Percentiles rank a stretch among this genome's conserved stretches.
Evolutionary conservation across 495 filamentous ascomycete species (phyloP).

Genomic region (Tetracladium setigerum): DNA sequence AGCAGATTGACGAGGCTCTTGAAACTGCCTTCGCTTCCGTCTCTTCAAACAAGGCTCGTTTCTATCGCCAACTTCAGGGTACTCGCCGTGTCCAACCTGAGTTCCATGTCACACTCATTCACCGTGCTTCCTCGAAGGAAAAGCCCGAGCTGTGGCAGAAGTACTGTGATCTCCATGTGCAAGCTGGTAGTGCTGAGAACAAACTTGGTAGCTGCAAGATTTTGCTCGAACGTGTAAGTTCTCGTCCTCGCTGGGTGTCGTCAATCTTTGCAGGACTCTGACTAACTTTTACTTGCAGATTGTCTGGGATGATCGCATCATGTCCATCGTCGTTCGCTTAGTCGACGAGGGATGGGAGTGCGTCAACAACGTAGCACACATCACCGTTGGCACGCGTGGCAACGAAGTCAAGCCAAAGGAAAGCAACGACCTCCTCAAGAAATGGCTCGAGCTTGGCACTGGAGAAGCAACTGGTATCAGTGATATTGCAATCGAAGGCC

Average conservation of each 20-base stretch:
- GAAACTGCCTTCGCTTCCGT: constrained; percentile 56
- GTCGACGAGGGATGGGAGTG: constrained; percentile 51
- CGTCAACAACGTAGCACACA: constrained; percentile 72
- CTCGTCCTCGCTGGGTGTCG: not conserved
- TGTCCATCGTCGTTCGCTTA: constrained; percentile 80
- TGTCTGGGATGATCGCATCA: constrained; percentile 74
- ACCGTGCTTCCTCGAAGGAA: constrained; percentile 53
- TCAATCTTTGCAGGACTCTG: not conserved
- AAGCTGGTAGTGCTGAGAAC: constrained; percentile 24
- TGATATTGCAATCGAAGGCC: constrained; percentile 39
- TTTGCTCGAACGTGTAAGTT: constrained; percentile 36
- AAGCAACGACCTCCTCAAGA: constrained; percentile 73
- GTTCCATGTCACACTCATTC: constrained; percentile 95
- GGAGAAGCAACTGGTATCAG: constrained; percentile 35
- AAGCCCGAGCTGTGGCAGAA: constrained; percentile 62
- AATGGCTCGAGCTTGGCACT: constrained; percentile 52
- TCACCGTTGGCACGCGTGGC: constrained; percentile 78
- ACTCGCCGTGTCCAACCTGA: constrained; percentile 65
- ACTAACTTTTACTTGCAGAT: constrained; percentile 31
- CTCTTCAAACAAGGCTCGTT: constrained; percentile 41
- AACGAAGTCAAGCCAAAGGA: constrained; percentile 79
- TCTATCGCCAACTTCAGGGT: constrained; percentile 70
- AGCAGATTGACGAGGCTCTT: constrained; percentile 51
- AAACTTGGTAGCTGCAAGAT: constrained; percentile 41
- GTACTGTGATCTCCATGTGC: constrained; percentile 45